Base-by-base conservation (phyloP, 345 rosid genomes). In the Schrenkiella parvula region DNA sequence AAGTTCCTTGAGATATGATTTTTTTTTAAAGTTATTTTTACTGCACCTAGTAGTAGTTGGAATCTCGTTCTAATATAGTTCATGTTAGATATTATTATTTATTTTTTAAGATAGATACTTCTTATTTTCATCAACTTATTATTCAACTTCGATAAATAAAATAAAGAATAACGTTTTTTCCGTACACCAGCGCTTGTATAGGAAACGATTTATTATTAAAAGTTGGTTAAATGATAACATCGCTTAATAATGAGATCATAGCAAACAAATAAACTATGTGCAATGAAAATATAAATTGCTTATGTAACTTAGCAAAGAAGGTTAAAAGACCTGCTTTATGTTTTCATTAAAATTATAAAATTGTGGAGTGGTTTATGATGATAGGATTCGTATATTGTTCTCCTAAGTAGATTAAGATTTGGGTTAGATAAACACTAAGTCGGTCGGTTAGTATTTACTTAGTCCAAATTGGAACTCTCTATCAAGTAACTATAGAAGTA, bases 11-110 rank as follows among this genome's bases (percentile, higher is more conserved):
- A 34, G 47, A 53, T 50, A 32, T 26, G 15, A 8, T 8, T 43
- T 34, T 59, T 37, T 35, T 47, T 37, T n/a, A n/a, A n/a, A n/a
- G n/a, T n/a, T 8, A 29, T 29, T 52, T 22, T 34, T 35, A 10
- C 14, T 44, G 47, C 56, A 54, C 19, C 25, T 41, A 63, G 7
- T 31, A 35, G 46, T 64, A 18, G 35, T 54, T 72, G 63, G 70
- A 72, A 43, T 72, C 38, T 64, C 21, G 32, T 53, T 32, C 18
- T 61, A 71, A 29, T 52, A 42, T 43, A 43, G 14, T 44, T 34
- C 14, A 17, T 12, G 26, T 48, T 34, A 61, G 8, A 26, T 62
- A n/a, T 54, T n/a, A n/a, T n/a, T n/a, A n/a, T n/a, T n/a, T n/a
- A n/a, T n/a, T n/a, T n/a, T n/a, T n/a, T n/a, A n/a, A n/a, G n/a